Evolutionary conservation across 225 moss, liverwort and hornwort species (phyloP).

Genomic region (Marchantia polymorpha): DNA sequence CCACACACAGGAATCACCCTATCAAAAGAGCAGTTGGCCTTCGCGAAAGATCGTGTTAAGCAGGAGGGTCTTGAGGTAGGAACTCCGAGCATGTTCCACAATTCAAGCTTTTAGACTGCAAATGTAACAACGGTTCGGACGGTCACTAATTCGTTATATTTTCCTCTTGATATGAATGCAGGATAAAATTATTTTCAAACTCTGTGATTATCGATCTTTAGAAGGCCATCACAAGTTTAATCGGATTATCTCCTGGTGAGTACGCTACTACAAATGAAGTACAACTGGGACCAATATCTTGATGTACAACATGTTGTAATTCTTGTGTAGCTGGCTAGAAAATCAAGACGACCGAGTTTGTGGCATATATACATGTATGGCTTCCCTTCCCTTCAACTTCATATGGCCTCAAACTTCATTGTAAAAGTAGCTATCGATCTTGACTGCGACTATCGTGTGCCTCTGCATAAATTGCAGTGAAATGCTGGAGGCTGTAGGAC

Average conservation of each 20-base stretch:
- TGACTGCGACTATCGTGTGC: neutral
- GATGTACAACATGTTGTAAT: neutral
- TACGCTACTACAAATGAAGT: neutral
- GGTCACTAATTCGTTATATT: neutral
- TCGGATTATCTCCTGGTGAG: constrained; percentile 82
- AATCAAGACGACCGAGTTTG: neutral
- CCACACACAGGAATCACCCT: constrained; percentile 79
- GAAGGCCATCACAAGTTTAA: constrained; percentile 59
- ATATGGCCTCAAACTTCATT: neutral
- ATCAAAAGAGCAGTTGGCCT: constrained; percentile 69
- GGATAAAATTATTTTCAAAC: constrained; percentile 59
- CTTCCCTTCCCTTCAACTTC: neutral
- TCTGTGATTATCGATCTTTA: constrained; percentile 77
- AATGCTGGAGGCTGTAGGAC: constrained; percentile 89
- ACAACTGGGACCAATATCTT: neutral
- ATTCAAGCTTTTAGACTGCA: neutral
- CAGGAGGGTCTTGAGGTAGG: constrained; percentile 50
- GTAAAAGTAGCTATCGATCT: neutral
- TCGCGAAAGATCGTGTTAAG: constrained; percentile 52
- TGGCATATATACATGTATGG: neutral
- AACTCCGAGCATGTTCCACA: neutral
- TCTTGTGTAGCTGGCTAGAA: neutral
- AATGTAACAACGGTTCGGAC: neutral
- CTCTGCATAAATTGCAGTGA: constrained; percentile 51
- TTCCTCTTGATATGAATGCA: constrained; percentile 23